A percentile compares a stretch with the other conserved stretches of the same genome.
Evolutionary conservation across 495 filamentous ascomycete genomes (phyloP).

Genomic region (Mycothermus thermophilus): DNA sequence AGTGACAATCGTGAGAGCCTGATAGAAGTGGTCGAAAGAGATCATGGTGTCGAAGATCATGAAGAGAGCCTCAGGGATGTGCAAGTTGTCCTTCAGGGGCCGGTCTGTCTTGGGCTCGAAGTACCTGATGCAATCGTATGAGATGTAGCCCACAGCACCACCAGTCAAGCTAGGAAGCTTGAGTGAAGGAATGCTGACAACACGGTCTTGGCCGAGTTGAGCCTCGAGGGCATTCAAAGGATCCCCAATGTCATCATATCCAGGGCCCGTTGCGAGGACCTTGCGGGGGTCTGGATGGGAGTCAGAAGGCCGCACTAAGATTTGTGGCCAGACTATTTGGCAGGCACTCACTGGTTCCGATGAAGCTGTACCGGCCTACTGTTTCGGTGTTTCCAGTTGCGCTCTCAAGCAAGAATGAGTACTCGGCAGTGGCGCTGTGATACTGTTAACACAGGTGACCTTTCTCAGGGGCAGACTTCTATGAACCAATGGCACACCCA

Average conservation of each 20-base stretch:
- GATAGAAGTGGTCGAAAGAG: constrained; percentile 90
- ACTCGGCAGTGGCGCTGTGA: constrained; percentile 50
- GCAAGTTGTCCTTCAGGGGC: constrained; percentile 71
- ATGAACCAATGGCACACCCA: no score
- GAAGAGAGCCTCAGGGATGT: constrained; percentile 85
- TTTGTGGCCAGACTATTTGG: neutral
- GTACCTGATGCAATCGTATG: constrained; percentile 93
- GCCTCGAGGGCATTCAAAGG: constrained; percentile 68
- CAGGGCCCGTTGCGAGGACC: constrained; percentile 73
- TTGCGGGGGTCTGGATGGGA: constrained; percentile 45
- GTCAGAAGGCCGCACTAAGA: constrained; percentile 5
- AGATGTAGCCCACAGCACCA: constrained; percentile 90
- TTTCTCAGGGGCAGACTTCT: no score
- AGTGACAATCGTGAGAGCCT: constrained; percentile 81
- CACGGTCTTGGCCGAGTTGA: constrained; percentile 61
- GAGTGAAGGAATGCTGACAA: constrained; percentile 66
- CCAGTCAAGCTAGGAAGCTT: constrained; percentile 72
- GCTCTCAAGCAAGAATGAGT: constrained; percentile 86
- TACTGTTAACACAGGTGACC: no score
- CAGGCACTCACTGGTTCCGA: constrained; percentile 51
- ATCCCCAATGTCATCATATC: constrained; percentile 70
- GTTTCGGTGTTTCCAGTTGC: constrained; percentile 85
- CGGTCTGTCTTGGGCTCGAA: constrained; percentile 90
- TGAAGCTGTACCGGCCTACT: constrained; percentile 87
- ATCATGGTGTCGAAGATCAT: constrained; percentile 96